Base-by-base conservation (phyloP, 164 flowering plant genomes). In the Amborella trichopoda region DNA sequence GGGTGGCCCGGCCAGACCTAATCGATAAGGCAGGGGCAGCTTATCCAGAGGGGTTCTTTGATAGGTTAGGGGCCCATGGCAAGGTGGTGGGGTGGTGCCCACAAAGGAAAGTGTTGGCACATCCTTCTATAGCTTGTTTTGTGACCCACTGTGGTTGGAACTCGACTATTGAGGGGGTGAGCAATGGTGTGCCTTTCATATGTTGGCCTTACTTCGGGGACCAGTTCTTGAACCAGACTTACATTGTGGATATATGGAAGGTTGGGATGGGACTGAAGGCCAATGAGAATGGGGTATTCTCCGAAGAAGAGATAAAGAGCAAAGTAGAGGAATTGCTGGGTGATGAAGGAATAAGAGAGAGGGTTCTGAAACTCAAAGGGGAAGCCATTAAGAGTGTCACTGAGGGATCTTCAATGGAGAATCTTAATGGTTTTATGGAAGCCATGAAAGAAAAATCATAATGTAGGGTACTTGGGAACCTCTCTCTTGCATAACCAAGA, bases 1-100 rank as follows among this genome's bases (percentile, higher is more conserved):
- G 77, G 74, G 74, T 66, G 6, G 57, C 61, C 4, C 47, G 72
- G 18, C 52, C 59, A n/a, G 54, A 60, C 39, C 44, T 60, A 4
- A 16, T 33, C 2, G 42, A 22, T 13, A 39, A 39, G 0, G n/a
- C 19, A 0, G 3, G 20, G 1, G 43, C 20, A 4, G 19, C 33
- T 10, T 54, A 47, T 46, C 63, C 57, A 25, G 57, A 66, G 40
- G 63, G 63, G 6, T 66, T 61, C 39, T 9, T 5, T 25, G 51
- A 48, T 1, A 36, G 49, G 38, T 22, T 46, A 2, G 26, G 22
- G 3, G 19, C n/a, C 0, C 9, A 22, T 12, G 56, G 60, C 1
- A 22, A 26, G 28, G 36, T 63, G 12, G 68, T 60, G 10, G 41
- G 57, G 11, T 52, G 59, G 62, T 47, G 58, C 2, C 62, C 68